Conservation (phyloP, 2,329 filamentous ascomycete genomes). For the Neonectria coccinea region DNA sequence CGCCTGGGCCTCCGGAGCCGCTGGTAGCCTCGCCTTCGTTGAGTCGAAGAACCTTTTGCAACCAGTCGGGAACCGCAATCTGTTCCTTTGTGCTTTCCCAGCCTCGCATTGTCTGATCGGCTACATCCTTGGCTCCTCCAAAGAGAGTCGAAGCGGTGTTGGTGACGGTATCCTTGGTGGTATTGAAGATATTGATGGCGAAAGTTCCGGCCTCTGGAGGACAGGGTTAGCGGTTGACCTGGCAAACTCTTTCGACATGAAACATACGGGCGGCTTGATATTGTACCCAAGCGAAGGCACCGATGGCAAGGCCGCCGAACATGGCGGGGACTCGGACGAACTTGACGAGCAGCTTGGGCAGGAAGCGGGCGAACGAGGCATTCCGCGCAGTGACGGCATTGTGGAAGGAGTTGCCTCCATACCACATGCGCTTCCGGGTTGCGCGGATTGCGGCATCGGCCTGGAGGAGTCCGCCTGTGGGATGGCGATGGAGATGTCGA, state of each 20-base stretch:
- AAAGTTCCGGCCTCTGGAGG: constrained; percentile 61
- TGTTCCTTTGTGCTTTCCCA: constrained; percentile 88
- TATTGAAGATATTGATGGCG: constrained; percentile 74
- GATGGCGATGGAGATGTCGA: constrained; percentile 75
- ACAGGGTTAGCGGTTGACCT: constrained; percentile 39
- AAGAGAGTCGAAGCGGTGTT: constrained; percentile 77
- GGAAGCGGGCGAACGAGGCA: constrained; percentile 71
- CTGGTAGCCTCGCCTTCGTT: constrained; percentile 70
- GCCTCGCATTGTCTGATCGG: constrained; percentile 81
- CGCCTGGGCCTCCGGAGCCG: constrained; percentile 61
- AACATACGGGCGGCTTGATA: constrained; percentile 90
- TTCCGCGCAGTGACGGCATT: constrained; percentile 76
- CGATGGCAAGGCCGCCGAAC: constrained; percentile 89
- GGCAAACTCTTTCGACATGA: background rate
- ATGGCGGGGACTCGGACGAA: constrained; percentile 89
- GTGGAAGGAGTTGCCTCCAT: constrained; percentile 85
- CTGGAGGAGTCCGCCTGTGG: constrained; percentile 76
- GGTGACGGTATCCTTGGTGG: constrained; percentile 77
- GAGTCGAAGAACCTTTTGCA: constrained; percentile 76
- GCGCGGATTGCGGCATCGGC: constrained; percentile 72
- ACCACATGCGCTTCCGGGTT: constrained; percentile 76
- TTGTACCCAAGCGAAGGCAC: constrained; percentile 90
- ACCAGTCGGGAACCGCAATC: constrained; percentile 78
- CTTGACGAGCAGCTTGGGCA: constrained; percentile 93
- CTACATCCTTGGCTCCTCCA: constrained; percentile 78